Evolutionary conservation across 2,329 filamentous ascomycete species (phyloP).

Genomic region (Hymenotorrendiella dingleyae): DNA sequence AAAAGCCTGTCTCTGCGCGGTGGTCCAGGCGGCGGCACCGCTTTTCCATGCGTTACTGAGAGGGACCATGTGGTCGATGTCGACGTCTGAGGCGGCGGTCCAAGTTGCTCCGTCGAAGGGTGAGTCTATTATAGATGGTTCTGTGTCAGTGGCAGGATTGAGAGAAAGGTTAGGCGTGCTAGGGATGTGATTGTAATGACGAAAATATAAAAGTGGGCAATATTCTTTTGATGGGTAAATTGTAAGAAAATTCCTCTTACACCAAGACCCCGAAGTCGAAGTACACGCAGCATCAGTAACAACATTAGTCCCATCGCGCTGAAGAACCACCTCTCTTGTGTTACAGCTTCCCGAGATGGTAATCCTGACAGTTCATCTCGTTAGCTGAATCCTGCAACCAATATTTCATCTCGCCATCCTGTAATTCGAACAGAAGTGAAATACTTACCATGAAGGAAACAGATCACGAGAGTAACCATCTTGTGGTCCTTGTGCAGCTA

Average conservation of each 20-base stretch:
- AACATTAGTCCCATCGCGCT: slow-evolving; percentile 65
- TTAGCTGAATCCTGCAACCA: slow-evolving; percentile 6
- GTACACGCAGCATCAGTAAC: slow-evolving; percentile 53
- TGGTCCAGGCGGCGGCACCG: slow-evolving; percentile 68
- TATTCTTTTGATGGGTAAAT: no score
- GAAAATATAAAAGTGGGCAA: no score
- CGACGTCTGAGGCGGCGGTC: slow-evolving; percentile 62
- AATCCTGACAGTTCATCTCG: no score
- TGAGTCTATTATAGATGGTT: no score
- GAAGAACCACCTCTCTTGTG: slow-evolving; percentile 65
- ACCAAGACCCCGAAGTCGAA: slow-evolving; percentile 63
- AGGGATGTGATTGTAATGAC: no score
- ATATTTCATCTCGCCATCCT: not conserved
- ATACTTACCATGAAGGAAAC: slow-evolving; percentile 74
- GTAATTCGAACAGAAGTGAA: not conserved
- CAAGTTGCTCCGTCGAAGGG: slow-evolving; percentile 71
- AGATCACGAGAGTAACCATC: slow-evolving; percentile 57
- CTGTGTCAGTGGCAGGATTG: no score
- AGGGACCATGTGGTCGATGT: slow-evolving; percentile 81
- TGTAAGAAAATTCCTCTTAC: no score
- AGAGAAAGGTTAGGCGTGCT: no score
- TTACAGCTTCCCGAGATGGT: slow-evolving; percentile 62
- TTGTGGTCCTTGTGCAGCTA: slow-evolving; percentile 48
- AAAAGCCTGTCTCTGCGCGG: slow-evolving; percentile 57
- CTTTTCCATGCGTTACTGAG: slow-evolving; percentile 78